A percentile compares a stretch with the other conserved stretches of the same genome.
phyloP scores from a whole-genome alignment of 1,139 yeast species.

The Geotrichum candidum region DNA sequence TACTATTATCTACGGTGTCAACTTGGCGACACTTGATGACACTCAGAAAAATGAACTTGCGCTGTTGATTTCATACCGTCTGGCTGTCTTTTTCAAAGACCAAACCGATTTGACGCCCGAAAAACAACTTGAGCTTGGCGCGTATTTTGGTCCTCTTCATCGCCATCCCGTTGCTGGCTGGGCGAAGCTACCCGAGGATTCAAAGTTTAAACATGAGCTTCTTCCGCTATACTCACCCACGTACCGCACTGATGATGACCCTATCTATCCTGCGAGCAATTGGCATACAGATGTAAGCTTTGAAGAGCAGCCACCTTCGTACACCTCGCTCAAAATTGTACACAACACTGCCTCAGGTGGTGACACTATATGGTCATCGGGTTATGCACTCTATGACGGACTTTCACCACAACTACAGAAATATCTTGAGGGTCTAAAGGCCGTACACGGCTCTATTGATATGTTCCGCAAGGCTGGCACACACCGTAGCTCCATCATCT shows the following conservation, averaged over 20 bases:
- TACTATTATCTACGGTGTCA: conserved; percentile 53
- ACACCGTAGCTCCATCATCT: conserved; percentile 24
- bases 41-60: conserved; percentile 60
- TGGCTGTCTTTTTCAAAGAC: conserved; percentile 60
- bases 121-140: conserved; percentile 44
- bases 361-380: conserved; percentile 45
- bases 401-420: conserved; percentile 40
- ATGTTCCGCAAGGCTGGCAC: conserved; percentile 20
- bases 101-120: conserved; percentile 51
- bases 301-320: conserved; percentile 43
- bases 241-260: conserved; percentile 19
- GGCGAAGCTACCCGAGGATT: conserved; percentile 42
- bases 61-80: conserved; percentile 55
- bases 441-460: conserved; percentile 22
- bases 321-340: conserved; percentile 41
- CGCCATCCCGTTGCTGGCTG: conserved; percentile 44
- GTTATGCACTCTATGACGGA: conserved; percentile 45
- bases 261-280: not conserved
- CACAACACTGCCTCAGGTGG: conserved; percentile 43
- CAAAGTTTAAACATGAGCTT: conserved; percentile 33
- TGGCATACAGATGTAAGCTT: conserved; percentile 48
- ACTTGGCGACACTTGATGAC: conserved; percentile 39
- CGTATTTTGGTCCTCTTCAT: conserved; percentile 41
- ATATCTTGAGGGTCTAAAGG: conserved; percentile 38
- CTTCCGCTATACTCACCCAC: conserved; percentile 29